Percentiles rank a stretch among this genome's conserved stretches.
These are phyloP conservation scores for Peronosclerospora sorghi DNA, from an alignment of 352 stramenopile species.

Conservation along the genomic window DNA sequence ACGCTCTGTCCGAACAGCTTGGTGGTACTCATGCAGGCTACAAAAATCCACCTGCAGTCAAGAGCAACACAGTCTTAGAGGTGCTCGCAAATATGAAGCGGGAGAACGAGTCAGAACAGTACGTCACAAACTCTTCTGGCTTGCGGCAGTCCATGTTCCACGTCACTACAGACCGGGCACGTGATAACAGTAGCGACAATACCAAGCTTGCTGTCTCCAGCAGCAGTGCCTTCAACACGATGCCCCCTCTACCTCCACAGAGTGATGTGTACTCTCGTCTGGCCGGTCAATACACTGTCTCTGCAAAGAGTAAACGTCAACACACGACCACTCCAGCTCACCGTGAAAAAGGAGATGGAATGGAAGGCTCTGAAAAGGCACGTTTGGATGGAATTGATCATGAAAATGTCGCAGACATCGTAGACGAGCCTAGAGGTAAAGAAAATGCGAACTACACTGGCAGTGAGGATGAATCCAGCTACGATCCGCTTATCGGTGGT, in stretches of 20 bases:
- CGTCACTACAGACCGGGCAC: constrained; percentile 21
- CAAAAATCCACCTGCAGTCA: constrained; percentile 44
- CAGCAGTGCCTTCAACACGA: too few species aligned
- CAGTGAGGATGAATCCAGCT: constrained; percentile 43
- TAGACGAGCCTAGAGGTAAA: constrained; percentile 13
- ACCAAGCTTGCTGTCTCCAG: constrained; percentile 4
- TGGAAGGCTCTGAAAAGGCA: constrained; percentile 16
- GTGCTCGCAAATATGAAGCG: constrained; percentile 77
- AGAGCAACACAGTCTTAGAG: constrained; percentile 61
- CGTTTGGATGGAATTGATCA: constrained; percentile 9
- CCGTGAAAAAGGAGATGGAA: constrained; percentile 25
- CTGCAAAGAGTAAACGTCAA: constrained; percentile 73
- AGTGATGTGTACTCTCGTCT: constrained; percentile 74
- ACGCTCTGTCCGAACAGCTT: constrained; percentile 47
- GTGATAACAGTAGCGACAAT: constrained; percentile 31
- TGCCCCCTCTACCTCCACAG: constrained; percentile 42
- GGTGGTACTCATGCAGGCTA: constrained; percentile 26
- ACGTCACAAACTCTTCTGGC: constrained; percentile 26
- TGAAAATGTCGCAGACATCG: constrained; percentile 15
- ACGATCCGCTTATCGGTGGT: constrained; percentile 56
- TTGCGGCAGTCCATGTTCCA: constrained; percentile 38
- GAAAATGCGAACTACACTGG: constrained; percentile 22
- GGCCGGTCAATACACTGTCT: constrained; percentile 71
- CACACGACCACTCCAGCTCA: constrained; percentile 18
- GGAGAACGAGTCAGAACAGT: constrained; percentile 59